Evolutionary conservation across 345 rosid genomes (phyloP).

Genomic region (Heritiera littoralis): DNA sequence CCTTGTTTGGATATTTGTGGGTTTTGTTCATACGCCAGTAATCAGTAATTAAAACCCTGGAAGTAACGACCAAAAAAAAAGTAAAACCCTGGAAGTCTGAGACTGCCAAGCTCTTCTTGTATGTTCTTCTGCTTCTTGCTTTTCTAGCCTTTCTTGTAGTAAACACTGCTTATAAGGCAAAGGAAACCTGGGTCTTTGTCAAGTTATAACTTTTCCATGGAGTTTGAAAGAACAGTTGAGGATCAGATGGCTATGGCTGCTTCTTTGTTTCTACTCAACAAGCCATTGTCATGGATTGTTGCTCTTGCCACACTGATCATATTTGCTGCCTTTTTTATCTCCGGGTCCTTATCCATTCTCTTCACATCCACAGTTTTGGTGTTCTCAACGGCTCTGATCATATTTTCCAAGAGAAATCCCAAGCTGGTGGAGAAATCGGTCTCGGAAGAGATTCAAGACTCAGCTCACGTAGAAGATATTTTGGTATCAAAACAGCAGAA

Average conservation of each 20-base stretch:
- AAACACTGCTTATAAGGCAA: no score
- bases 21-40: neutral
- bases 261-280: slow-evolving; percentile 34
- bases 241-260: slow-evolving; percentile 27
- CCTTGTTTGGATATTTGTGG: neutral
- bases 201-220: slow-evolving; percentile 19
- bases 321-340: slow-evolving; percentile 36
- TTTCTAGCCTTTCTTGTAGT: neutral
- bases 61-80: no score
- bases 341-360: slow-evolving; percentile 38
- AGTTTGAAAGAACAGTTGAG: slow-evolving; percentile 29
- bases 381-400: slow-evolving; percentile 33
- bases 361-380: slow-evolving; percentile 38
- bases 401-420: slow-evolving; percentile 28
- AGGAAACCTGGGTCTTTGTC: neutral
- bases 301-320: slow-evolving; percentile 29
- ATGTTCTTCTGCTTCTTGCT: neutral
- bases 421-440: slow-evolving; percentile 14
- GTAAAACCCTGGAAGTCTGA: neutral
- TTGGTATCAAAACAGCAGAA: no score
- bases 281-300: slow-evolving; percentile 37
- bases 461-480: neutral
- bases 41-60: neutral
- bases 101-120: neutral
- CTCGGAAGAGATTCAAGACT: slow-evolving; percentile 24